phyloP scores from a whole-genome alignment of 2,329 filamentous ascomycete genomes.

The Akanthomyces muscarius region DNA sequence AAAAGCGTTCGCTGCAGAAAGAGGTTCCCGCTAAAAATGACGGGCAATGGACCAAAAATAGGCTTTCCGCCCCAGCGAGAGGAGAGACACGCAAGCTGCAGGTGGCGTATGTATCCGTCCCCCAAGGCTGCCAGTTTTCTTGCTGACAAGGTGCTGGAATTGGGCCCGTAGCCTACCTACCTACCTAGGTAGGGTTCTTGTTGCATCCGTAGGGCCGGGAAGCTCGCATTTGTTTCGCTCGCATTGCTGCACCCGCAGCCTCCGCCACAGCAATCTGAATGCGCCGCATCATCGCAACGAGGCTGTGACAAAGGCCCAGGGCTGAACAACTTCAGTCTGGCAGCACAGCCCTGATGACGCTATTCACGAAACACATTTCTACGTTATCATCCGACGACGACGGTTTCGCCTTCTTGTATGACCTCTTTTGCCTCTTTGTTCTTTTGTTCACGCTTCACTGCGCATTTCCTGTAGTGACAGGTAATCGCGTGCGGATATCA shows the following conservation, averaged over 20 bases:
- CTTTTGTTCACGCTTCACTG: not conserved
- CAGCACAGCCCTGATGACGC: not conserved
- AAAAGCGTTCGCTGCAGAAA: not conserved
- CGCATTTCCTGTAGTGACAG: too few relatives aligned
- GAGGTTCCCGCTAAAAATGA: not conserved
- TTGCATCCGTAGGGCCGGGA: too few relatives aligned
- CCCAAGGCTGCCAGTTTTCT: not conserved
- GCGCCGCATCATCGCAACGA: constrained; percentile 6
- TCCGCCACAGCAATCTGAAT: constrained; percentile 2
- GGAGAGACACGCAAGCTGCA: not conserved
- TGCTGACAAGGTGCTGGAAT: not conserved
- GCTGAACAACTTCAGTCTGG: not conserved
- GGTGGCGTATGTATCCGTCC: too few relatives aligned
- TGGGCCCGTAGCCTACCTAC: too few relatives aligned
- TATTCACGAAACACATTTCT: not conserved
- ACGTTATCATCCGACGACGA: not conserved
- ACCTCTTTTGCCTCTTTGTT: not conserved
- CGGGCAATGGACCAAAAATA: not conserved
- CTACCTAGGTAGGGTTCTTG: not conserved
- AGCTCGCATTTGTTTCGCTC: not conserved
- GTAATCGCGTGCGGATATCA: too few relatives aligned
- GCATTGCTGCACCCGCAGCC: not conserved
- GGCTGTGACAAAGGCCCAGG: not conserved
- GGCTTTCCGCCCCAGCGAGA: not conserved
- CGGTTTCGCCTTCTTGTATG: too few relatives aligned